Evolutionary conservation across 202 grass and related monocot genomes (phyloP).

Genomic region (Carex sylvatica): DNA sequence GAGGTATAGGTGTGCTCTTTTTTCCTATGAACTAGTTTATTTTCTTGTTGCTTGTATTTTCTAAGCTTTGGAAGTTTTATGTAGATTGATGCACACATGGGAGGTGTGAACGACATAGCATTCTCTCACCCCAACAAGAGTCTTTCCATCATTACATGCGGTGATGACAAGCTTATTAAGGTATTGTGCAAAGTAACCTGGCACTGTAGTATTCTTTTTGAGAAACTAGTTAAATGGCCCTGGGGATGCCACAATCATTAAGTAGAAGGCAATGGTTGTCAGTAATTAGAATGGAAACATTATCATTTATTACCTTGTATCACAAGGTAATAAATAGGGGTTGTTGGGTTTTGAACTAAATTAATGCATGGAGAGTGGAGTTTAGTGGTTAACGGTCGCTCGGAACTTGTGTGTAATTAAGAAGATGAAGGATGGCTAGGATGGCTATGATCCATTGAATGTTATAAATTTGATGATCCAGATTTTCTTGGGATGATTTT

Average conservation of each 20-base stretch:
- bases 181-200: conserved; percentile 35
- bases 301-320: neutral
- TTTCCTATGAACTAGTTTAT: conserved; percentile 6
- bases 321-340: neutral
- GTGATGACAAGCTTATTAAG: conserved; percentile 97
- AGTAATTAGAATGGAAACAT: neutral
- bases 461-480: neutral
- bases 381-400: neutral
- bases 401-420: neutral
- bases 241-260: neutral
- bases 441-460: neutral
- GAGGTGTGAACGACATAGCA: conserved; percentile 98
- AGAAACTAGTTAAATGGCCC: neutral
- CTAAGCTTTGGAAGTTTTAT: conserved; percentile 38
- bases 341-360: neutral
- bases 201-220: neutral
- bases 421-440: neutral
- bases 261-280: neutral
- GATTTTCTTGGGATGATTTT: neutral
- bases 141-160: conserved; percentile 97
- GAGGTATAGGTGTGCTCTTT: conserved; percentile 55
- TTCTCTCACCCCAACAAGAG: conserved; percentile 97
- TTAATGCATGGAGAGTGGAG: neutral
- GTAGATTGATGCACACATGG: conserved; percentile 96
- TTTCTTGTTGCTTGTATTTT: conserved; percentile 4